Percentiles rank a stretch among this genome's conserved stretches.
Conservation (phyloP, 1,284 basidiomycete genomes). For the Spongiforma sp. region DNA sequence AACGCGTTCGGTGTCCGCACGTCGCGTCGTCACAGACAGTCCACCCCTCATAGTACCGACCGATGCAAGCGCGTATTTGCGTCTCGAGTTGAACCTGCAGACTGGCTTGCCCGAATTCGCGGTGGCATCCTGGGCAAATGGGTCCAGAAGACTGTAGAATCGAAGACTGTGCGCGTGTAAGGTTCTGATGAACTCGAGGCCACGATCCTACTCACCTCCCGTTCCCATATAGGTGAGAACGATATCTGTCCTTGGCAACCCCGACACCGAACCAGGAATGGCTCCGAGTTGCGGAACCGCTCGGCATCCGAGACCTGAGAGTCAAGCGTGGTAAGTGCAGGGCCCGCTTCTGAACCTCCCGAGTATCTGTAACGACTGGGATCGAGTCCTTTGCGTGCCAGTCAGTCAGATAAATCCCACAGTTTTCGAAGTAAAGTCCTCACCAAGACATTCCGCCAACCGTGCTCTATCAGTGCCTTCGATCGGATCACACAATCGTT, state of each 20-base stretch:
- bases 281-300: constrained; percentile 78
- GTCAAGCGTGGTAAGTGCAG: constrained; percentile 81
- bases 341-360: constrained; percentile 62
- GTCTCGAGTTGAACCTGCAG: constrained; percentile 86
- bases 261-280: constrained; percentile 77
- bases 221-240: constrained; percentile 72
- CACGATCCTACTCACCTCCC: constrained; percentile 52
- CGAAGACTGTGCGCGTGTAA: constrained; percentile 43
- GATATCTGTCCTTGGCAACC: constrained; percentile 66
- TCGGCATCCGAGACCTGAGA: constrained; percentile 91
- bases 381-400: constrained; percentile 70
- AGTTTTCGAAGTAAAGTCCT: constrained; percentile 17
- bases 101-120: constrained; percentile 59
- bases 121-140: constrained; percentile 67
- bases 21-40: constrained; percentile 87
- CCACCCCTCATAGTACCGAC: constrained; percentile 90
- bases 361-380: constrained; percentile 73
- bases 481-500: constrained; percentile 95
- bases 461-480: constrained; percentile 94
- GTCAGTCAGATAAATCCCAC: constrained; percentile 7
- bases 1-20: constrained; percentile 85
- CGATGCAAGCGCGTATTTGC: constrained; percentile 81
- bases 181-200: background rate
- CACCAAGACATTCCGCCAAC: constrained; percentile 94
- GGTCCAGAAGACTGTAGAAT: constrained; percentile 56